phyloP scores from a whole-genome alignment of 192 early-diverging fungal species.

The Coemansia aciculifera region DNA sequence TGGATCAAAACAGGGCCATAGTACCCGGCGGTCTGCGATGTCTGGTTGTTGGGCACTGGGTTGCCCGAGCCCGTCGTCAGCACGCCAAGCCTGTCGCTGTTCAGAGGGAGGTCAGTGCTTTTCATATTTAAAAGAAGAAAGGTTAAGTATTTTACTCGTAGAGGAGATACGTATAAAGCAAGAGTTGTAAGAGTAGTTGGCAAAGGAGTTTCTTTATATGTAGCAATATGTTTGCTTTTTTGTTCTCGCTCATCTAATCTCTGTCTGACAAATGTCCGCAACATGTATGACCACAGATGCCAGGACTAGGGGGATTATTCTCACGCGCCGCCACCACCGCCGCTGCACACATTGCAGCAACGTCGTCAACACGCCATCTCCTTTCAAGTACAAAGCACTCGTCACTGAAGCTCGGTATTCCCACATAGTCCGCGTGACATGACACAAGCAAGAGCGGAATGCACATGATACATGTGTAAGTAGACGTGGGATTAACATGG shows the following conservation, averaged over 20 bases:
- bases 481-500: background rate
- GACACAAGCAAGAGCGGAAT: background rate
- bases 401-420: background rate
- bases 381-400: background rate
- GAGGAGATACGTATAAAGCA: background rate
- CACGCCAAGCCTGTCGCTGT: slow-evolving; percentile 10
- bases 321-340: background rate
- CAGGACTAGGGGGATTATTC: background rate
- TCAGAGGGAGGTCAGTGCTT: slow-evolving; percentile 19
- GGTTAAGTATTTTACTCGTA: background rate
- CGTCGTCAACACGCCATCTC: background rate
- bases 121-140: slow-evolving; percentile 5
- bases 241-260: background rate
- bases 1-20: slow-evolving; percentile 68
- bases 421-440: background rate
- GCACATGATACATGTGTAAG: background rate
- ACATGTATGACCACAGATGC: background rate
- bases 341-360: background rate
- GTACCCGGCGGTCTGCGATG: slow-evolving; percentile 63
- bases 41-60: slow-evolving; percentile 69
- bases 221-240: background rate
- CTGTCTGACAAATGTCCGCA: background rate
- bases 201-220: background rate
- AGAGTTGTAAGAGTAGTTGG: background rate
- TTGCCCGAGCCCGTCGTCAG: slow-evolving; percentile 60